Conservation (phyloP, 2,329 filamentous ascomycete genomes). For the Cladosporium sp. region DNA sequence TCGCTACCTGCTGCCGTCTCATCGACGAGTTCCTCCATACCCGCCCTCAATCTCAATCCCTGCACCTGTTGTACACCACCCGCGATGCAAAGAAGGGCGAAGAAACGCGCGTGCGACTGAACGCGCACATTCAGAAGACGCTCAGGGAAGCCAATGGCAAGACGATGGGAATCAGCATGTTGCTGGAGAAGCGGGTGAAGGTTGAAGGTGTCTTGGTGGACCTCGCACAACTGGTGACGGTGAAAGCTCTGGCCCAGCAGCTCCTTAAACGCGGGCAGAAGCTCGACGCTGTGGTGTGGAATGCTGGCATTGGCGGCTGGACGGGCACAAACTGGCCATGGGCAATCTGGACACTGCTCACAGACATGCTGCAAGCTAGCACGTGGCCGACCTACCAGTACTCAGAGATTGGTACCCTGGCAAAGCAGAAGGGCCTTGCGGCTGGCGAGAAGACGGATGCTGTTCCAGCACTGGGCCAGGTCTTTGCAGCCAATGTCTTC, state of each 20-base stretch:
- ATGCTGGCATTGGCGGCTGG: slow-evolving; percentile 88
- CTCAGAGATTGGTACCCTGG: slow-evolving; percentile 51
- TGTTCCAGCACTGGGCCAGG: slow-evolving; percentile 66
- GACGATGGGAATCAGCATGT: slow-evolving; percentile 25
- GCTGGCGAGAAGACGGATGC: slow-evolving; percentile 16
- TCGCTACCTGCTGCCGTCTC: slow-evolving; percentile 75
- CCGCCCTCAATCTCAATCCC: slow-evolving; percentile 61
- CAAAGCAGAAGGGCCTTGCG: slow-evolving; percentile 48
- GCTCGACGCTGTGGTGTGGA: slow-evolving; percentile 75
- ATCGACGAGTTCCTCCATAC: slow-evolving; percentile 83
- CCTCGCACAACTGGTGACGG: slow-evolving; percentile 51
- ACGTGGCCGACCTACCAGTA: slow-evolving; percentile 79
- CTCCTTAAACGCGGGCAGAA: slow-evolving; percentile 59
- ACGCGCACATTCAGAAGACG: slow-evolving; percentile 52
- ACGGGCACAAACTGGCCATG: slow-evolving; percentile 66
- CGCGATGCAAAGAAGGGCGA: slow-evolving; percentile 69
- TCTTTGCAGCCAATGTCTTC: slow-evolving; percentile 91
- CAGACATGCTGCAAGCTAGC: slow-evolving; percentile 61
- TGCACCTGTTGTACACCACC: slow-evolving; percentile 80
- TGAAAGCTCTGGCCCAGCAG: slow-evolving; percentile 50
- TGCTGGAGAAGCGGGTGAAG: slow-evolving; percentile 42
- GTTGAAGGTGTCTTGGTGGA: slow-evolving; percentile 57
- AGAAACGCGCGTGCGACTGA: slow-evolving; percentile 58
- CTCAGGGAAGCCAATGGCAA: slow-evolving; percentile 31
- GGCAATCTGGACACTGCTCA: slow-evolving; percentile 55